phyloP scores from a whole-genome alignment of 2,329 filamentous ascomycete species.

The Diplodia intermedia region DNA sequence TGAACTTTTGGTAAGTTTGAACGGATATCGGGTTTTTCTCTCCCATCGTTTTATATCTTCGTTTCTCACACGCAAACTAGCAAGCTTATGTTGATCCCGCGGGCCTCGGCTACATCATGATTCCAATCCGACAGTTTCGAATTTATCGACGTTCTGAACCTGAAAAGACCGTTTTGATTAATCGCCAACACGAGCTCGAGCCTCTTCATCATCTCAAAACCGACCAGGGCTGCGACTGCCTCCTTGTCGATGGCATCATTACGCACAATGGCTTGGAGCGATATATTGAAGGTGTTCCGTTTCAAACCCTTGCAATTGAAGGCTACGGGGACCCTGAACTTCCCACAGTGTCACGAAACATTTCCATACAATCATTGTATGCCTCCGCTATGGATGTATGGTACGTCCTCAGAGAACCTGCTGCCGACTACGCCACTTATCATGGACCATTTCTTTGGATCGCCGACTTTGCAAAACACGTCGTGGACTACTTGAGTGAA shows the following conservation, averaged over 20 bases:
- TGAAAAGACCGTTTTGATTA: neutral
- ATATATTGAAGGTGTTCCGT: constrained; percentile 64
- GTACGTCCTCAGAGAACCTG: constrained; percentile 67
- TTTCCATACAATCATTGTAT: constrained; percentile 67
- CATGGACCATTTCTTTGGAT: constrained; percentile 73
- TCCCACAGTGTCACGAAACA: constrained; percentile 56
- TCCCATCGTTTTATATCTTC: neutral
- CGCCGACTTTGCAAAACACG: constrained; percentile 72
- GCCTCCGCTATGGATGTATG: constrained; percentile 57
- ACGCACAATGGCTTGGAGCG: constrained; percentile 50
- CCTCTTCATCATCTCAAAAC: constrained; percentile 38
- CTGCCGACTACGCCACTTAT: constrained; percentile 67
- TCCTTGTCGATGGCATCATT: constrained; percentile 50
- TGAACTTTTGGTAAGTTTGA: constrained; percentile 6
- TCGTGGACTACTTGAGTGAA: constrained; percentile 68
- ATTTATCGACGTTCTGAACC: constrained; percentile 4
- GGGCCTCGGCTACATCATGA: neutral
- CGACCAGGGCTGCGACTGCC: constrained; percentile 31
- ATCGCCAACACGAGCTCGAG: constrained; percentile 34
- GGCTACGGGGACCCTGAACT: constrained; percentile 64
- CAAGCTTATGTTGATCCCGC: neutral
- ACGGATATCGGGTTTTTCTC: neutral
- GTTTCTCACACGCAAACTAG: neutral
- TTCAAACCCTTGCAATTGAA: constrained; percentile 68
- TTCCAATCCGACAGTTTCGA: constrained; percentile 8